Base-by-base conservation (phyloP, 805 yeast genomes). In the Saturnispora kantuleensis region DNA sequence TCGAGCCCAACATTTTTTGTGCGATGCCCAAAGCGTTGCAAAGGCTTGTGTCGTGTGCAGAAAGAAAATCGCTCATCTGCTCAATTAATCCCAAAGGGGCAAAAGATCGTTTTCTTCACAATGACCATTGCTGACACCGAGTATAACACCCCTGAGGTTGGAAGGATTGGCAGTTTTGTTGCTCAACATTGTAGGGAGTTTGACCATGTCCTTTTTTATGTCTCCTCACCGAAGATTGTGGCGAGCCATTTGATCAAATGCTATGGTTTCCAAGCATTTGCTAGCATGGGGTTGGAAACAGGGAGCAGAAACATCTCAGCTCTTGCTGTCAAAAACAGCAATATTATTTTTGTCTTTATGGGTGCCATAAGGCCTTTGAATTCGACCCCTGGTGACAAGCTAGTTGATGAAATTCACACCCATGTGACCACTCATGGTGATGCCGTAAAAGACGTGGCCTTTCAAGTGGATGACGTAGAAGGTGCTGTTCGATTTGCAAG, bases 361-460 rank as follows among this genome's bases (percentile, higher is more conserved):
- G 67, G 70, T 44, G 64, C 73, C 4, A 52, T 74, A 42, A 39
- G 53, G 16, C 63, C 62, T 1, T 47, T 52, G 28, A 44, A 48
- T 35, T 42, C 35, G 5, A 41, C 39, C 5, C 45, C 52, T 7
- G 48, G 44, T 3, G 44, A 49, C 5, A 50, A 47, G 5, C 11
- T 50, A 7, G 46, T 52, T 16, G 49, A 50, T 13, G 67, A 63
- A 28, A 71, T 79, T 17, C 73, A 70, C 48, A 53, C 59, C 10
- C 79, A 74, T 51, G 61, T 79, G 7, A 53, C 58, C 5, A 58
- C 53, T 5, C 95, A 86, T 59, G 90, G 94, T 1, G 89, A 84
- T 56, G 84, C 86, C 5, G 85, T 85, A n/a, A 76, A 76, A 58
- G 93, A 86, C 55, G 76, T 86, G 10, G 74, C 86, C 0, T 81